A percentile compares a stretch with the other conserved stretches of the same genome.
These are phyloP conservation scores for Orbilia brochopaga DNA, from an alignment of 2,329 filamentous ascomycete genomes.

Conservation along the genomic window DNA sequence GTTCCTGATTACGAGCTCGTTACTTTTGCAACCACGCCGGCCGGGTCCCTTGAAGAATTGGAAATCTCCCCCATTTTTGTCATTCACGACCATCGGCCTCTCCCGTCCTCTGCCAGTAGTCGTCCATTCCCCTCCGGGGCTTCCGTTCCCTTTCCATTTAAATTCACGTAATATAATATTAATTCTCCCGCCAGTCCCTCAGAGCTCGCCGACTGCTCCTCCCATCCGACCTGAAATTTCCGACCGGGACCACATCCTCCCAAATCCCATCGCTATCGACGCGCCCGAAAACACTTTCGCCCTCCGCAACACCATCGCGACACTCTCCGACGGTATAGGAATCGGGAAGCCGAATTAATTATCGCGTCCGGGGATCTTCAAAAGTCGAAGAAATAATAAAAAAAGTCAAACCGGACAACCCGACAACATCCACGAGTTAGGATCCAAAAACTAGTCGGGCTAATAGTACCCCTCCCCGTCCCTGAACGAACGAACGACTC, in stretches of 20 bases:
- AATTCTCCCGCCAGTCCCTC: not conserved
- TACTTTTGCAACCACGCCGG: slow-evolving; percentile 2
- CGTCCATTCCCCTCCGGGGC: not conserved
- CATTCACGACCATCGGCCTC: slow-evolving; percentile 25
- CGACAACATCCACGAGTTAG: not conserved
- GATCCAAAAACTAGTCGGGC: slow-evolving; percentile 22
- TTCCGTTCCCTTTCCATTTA: not conserved
- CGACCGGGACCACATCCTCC: not conserved
- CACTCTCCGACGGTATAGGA: not conserved
- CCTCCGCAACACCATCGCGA: slow-evolving; percentile 1
- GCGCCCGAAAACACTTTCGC: not conserved
- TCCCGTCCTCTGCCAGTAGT: slow-evolving; percentile 19
- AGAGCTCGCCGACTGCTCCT: slow-evolving; percentile 2
- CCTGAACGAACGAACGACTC: no score
- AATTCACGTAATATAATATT: slow-evolving; percentile 2
- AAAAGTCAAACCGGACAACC: slow-evolving; percentile 18
- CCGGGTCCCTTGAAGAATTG: slow-evolving; percentile 4
- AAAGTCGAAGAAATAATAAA: not conserved
- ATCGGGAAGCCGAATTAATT: slow-evolving; percentile 6
- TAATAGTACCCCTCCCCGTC: not conserved
- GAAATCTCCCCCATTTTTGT: not conserved
- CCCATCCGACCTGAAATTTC: not conserved
- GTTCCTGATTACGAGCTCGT: not conserved
- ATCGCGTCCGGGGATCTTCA: slow-evolving; percentile 29
- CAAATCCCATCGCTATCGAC: slow-evolving; percentile 1